Percentiles rank a stretch among this genome's conserved stretches.
Conservation (phyloP, 768 basidiomycete genomes). For the Multifurca ochricompacta region DNA sequence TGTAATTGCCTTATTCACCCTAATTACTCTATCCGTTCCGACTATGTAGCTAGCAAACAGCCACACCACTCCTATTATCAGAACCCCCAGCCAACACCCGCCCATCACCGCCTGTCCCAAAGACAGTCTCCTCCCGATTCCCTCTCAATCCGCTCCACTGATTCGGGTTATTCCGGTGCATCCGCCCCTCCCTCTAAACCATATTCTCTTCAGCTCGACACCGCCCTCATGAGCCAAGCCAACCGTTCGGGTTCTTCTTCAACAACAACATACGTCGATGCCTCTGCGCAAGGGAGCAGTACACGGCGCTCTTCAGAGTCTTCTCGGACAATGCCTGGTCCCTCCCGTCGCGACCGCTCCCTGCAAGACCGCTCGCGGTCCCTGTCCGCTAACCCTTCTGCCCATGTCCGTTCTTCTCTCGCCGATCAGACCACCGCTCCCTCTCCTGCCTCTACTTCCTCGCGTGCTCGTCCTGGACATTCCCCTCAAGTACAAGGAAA, state of each 20-base stretch:
- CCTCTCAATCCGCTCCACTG: constrained; percentile 34
- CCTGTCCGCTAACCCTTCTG: constrained; percentile 54
- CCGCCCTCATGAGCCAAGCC: constrained; percentile 29
- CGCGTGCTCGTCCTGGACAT: constrained; percentile 32
- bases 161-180: constrained; percentile 27
- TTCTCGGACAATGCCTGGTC: constrained; percentile 48
- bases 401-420: constrained; percentile 40
- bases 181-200: constrained; percentile 29
- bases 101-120: constrained; percentile 18
- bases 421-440: constrained; percentile 26
- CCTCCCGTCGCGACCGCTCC: constrained; percentile 51
- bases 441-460: constrained; percentile 23
- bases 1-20: neutral
- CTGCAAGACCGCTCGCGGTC: constrained; percentile 69
- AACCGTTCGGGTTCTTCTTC: constrained; percentile 28
- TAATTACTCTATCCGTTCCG: neutral
- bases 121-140: constrained; percentile 27
- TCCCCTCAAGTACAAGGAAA: constrained; percentile 22
- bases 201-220: constrained; percentile 55
- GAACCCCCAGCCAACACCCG: constrained; percentile 5
- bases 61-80: constrained; percentile 11
- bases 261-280: constrained; percentile 34
- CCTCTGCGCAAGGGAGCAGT: constrained; percentile 25
- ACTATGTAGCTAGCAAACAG: constrained; percentile 4
- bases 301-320: constrained; percentile 65